phyloP scores from a whole-genome alignment of 768 basidiomycete species.

The Dendrothele bispora region DNA sequence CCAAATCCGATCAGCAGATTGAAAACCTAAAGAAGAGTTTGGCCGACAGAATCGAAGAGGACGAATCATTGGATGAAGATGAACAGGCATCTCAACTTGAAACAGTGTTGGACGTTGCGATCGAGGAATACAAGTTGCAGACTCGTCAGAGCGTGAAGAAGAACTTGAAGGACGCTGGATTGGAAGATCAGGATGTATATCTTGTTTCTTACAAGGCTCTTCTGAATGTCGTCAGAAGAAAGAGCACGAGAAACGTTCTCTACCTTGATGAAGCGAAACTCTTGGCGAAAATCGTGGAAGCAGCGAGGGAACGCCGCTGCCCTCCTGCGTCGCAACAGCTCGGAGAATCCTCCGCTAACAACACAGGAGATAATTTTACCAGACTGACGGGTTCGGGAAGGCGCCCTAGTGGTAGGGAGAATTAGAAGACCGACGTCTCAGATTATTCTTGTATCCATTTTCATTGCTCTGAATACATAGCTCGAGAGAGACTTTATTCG shows the following conservation, averaged over 20 bases:
- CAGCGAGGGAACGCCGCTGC: not conserved
- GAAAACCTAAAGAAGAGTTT: not conserved
- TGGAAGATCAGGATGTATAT: not conserved
- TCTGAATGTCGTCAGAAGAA: not conserved
- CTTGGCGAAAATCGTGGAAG: not conserved
- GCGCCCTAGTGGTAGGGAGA: no score
- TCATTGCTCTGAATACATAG: no score
- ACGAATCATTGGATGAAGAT: not conserved
- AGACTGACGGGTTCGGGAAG: no score
- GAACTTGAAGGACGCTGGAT: not conserved
- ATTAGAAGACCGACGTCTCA: no score
- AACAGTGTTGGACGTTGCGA: not conserved
- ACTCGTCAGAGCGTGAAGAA: not conserved
- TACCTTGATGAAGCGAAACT: not conserved
- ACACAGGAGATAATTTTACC: no score
- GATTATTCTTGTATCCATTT: no score
- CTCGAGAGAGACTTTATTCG: no score
- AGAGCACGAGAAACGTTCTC: not conserved
- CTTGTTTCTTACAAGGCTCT: not conserved
- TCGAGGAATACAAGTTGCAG: not conserved
- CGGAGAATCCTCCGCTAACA: no score
- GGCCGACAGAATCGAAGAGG: not conserved
- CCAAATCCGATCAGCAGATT: slow-evolving; percentile 26
- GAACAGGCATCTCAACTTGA: no score
- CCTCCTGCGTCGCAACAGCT: no score